Evolutionary conservation across 352 stramenopile genomes (phyloP), one percentile per base, ranked within the genome.

Genomic region (Pythium utonaiense): DNA sequence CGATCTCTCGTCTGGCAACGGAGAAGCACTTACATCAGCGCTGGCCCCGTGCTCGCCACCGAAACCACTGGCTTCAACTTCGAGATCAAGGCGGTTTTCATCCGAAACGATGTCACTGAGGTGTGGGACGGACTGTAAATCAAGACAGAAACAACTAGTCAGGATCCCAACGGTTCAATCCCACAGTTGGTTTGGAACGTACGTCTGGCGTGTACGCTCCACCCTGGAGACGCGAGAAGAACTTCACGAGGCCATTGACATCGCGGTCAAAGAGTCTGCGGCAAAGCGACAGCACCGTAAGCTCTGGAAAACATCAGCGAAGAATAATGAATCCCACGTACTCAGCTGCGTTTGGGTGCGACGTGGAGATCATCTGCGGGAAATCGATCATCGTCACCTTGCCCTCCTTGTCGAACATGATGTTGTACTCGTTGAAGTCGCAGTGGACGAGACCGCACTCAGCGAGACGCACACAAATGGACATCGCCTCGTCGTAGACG

Each of bases 381-480:
- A 99, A 99, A 88, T 99, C 98, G 77, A 99, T 99, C 72, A 99
- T 96, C 16, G 97, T 99, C 17, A 99, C 89, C 71, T 96, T 88
- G 53, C 89, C 79, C 36, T 75, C 69, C 47, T 95, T 80, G 74
- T 97, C 89, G 24, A 99, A 94, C 89, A 99, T 98, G 50, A 99
- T 88, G 77, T 99, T 99, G 78, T 99, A 99, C 79, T 99, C 98
- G 83, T 99, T 99, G 69, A 99, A 98, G 76, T 99, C 98, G 70
- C 98, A 99, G 80, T 99, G 98, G 16, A 99, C 95, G 25, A 99
- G 83, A 19, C 98, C 98, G 74, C 97, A 97, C 59, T 96, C 75
- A 10, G 97, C 97, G 41, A 99, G 77, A n/a, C 93, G 84, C 40
- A 97, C 79, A n/a, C 99, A 87, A 49, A 99, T 92, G n/a, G 90